A percentile compares a stretch with the other conserved stretches of the same genome.
phyloP scores from a whole-genome alignment of 805 yeast genomes.

The Debaryomyces hansenii region DNA sequence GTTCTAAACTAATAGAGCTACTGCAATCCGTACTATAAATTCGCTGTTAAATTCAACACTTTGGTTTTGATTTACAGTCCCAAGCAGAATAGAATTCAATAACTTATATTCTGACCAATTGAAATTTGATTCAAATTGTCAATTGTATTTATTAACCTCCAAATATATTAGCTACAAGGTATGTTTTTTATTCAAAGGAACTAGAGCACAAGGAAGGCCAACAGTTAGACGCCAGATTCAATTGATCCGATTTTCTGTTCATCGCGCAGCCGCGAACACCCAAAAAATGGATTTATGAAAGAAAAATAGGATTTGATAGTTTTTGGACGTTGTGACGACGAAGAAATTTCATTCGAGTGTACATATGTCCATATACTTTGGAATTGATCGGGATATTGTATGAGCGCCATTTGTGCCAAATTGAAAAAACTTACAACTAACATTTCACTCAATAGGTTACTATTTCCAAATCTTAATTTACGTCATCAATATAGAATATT shows the following conservation, averaged over 20 bases:
- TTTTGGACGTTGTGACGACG: too few relatives aligned
- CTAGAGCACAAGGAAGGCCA: too few relatives aligned
- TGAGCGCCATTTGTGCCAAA: slow-evolving; percentile 1
- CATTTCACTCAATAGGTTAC: background rate
- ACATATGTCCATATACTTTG: background rate
- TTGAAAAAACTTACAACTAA: slow-evolving; percentile 1
- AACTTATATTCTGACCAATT: background rate
- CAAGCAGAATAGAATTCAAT: background rate
- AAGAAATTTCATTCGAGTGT: background rate
- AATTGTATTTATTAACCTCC: background rate
- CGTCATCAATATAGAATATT: background rate
- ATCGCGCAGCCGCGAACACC: background rate
- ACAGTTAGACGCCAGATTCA: too few relatives aligned
- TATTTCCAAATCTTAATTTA: background rate
- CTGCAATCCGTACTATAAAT: background rate
- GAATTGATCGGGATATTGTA: background rate
- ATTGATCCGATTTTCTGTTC: background rate
- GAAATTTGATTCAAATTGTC: background rate
- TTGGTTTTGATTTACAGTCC: background rate
- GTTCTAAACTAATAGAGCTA: too few relatives aligned
- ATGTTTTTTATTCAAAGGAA: background rate
- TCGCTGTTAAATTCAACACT: slow-evolving; percentile 4
- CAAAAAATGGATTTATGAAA: background rate
- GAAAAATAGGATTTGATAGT: too few relatives aligned
- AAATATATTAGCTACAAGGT: background rate